phyloP scores from a whole-genome alignment of 2,329 filamentous ascomycete species.

The Phialophora verrucosa region DNA sequence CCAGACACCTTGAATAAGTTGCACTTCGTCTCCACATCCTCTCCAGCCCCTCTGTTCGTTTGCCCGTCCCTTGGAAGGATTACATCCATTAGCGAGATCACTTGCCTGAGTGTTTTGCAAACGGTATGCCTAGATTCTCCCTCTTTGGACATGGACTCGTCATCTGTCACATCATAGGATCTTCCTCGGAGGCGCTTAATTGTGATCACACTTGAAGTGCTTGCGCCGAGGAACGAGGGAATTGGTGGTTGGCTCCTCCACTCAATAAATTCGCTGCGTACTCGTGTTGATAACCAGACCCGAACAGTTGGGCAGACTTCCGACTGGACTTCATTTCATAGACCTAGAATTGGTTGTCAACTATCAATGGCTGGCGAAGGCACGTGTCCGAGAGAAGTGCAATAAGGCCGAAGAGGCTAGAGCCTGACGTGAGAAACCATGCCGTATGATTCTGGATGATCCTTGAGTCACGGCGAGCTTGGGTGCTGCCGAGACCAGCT shows the following conservation, averaged over 20 bases:
- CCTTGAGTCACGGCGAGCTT: not conserved
- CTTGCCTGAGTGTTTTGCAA: not conserved
- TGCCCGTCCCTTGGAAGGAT: not conserved
- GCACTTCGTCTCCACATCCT: not conserved
- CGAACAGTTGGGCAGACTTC: not conserved
- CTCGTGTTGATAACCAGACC: not conserved
- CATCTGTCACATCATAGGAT: conserved; percentile 6
- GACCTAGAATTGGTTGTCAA: not conserved
- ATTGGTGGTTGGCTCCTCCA: not conserved
- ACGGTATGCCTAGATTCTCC: not conserved
- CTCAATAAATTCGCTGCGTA: not conserved
- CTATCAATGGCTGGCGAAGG: not conserved
- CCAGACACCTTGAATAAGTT: too few relatives aligned
- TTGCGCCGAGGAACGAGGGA: not conserved
- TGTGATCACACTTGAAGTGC: conserved; percentile 6
- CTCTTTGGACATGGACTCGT: not conserved
- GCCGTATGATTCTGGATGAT: not conserved
- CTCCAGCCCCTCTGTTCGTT: not conserved
- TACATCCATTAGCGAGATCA: not conserved
- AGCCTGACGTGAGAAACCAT: not conserved
- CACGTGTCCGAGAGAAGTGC: not conserved
- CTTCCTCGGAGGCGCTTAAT: conserved; percentile 10
- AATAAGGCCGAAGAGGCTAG: not conserved
- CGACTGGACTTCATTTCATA: not conserved
- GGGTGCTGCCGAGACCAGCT: not conserved